A percentile compares a stretch with the other conserved stretches of the same genome.
Conservation (phyloP, 2,329 filamentous ascomycete species). For the Dothidotthia symphoricarpi region DNA sequence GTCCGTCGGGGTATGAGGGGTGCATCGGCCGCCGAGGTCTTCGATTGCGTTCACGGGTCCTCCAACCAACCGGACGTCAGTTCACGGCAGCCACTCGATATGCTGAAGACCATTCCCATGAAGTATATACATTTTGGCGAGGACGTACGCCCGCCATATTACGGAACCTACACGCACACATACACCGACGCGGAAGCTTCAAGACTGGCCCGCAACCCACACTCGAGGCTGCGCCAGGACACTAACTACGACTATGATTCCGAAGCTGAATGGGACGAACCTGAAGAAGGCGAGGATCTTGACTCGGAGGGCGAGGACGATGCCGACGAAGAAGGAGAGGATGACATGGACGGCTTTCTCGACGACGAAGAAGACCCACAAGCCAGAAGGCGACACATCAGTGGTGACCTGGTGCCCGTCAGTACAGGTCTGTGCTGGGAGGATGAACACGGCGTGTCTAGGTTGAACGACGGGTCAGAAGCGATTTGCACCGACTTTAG, state of each 20-base stretch:
- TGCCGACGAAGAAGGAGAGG: slow-evolving; percentile 70
- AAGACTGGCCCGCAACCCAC: slow-evolving; percentile 55
- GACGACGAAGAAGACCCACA: slow-evolving; percentile 72
- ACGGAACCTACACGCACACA: slow-evolving; percentile 67
- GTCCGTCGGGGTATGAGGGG: slow-evolving; percentile 17
- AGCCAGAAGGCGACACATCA: slow-evolving; percentile 58
- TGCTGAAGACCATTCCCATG: slow-evolving; percentile 58
- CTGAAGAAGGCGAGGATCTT: slow-evolving; percentile 68
- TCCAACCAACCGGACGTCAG: slow-evolving; percentile 32
- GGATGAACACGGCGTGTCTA: slow-evolving; percentile 46
- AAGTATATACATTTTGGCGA: slow-evolving; percentile 63
- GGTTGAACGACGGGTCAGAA: slow-evolving; percentile 47
- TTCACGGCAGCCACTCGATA: slow-evolving; percentile 36
- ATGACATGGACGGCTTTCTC: slow-evolving; percentile 85
- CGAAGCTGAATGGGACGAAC: slow-evolving; percentile 79
- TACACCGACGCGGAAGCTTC: slow-evolving; percentile 48
- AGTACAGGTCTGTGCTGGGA: slow-evolving; percentile 86
- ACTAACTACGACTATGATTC: slow-evolving; percentile 83
- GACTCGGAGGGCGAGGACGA: slow-evolving; percentile 64
- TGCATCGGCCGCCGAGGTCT: slow-evolving; percentile 36
- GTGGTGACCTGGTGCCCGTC: slow-evolving; percentile 70
- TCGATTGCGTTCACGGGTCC: slow-evolving; percentile 48
- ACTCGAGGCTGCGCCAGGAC: slow-evolving; percentile 56
- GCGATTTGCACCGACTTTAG: slow-evolving; percentile 53
- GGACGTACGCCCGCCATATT: slow-evolving; percentile 66